Conservation (phyloP, 306 rosid genomes). For the Malus fusca region DNA sequence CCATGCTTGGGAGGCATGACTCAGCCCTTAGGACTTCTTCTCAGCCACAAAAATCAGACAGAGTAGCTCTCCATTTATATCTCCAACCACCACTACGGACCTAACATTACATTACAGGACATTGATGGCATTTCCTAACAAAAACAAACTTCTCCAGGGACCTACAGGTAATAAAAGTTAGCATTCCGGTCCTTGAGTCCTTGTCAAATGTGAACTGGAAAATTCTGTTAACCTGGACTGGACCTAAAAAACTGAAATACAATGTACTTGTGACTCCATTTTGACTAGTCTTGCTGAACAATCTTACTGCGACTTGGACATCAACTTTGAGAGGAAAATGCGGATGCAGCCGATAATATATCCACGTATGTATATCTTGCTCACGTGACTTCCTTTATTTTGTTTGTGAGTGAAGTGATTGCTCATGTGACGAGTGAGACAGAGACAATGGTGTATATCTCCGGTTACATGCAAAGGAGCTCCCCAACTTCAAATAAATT, state of each 20-base stretch:
- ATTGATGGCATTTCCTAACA: slow-evolving; percentile 16
- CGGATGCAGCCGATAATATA: not conserved
- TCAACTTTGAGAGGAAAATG: not conserved
- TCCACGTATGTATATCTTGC: not conserved
- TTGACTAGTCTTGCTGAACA: not conserved
- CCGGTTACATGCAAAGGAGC: not conserved
- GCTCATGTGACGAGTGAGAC: not conserved
- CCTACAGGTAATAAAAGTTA: slow-evolving; percentile 20
- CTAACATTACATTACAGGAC: not conserved
- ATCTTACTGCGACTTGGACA: not conserved
- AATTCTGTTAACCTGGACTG: slow-evolving; percentile 7
- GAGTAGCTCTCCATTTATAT: slow-evolving; percentile 12
- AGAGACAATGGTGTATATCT: too few species aligned
- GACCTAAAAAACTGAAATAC: not conserved
- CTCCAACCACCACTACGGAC: not conserved
- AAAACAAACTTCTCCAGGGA: not conserved
- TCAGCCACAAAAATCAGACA: not conserved
- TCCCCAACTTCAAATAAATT: not conserved
- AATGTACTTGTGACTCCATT: not conserved
- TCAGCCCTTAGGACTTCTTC: not conserved
- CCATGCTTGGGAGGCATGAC: not conserved
- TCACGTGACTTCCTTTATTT: too few species aligned
- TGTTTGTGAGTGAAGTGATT: too few species aligned
- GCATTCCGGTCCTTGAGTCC: slow-evolving; percentile 12
- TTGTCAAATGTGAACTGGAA: not conserved